Percentiles rank a stretch among this genome's conserved stretches.
Conservation (phyloP, 2,329 filamentous ascomycete genomes). For the Cucurbitaria berberidis region DNA sequence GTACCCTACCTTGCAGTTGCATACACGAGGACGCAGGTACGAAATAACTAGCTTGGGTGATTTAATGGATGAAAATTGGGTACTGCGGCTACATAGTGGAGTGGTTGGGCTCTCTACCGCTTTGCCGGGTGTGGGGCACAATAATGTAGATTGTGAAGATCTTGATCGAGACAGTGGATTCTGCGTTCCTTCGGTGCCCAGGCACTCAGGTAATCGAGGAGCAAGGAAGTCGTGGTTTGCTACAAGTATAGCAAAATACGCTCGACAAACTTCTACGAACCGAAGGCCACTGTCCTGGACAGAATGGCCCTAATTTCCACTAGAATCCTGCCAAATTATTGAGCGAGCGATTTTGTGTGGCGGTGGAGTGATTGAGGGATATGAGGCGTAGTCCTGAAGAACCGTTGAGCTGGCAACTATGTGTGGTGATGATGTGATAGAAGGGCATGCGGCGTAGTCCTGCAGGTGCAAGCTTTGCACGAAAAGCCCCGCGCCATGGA, state of each 20-base stretch:
- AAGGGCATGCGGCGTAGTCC: not conserved
- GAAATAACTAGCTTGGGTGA: not conserved
- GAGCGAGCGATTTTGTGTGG: not conserved
- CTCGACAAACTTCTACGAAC: not conserved
- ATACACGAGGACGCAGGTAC: constrained; percentile 7
- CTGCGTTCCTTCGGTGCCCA: not conserved
- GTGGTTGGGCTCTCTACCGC: not conserved
- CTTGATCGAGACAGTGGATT: not conserved
- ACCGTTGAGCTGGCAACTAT: no score
- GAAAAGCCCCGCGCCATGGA: not conserved
- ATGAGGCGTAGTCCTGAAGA: not conserved
- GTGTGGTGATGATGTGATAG: no score
- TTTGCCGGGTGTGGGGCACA: not conserved
- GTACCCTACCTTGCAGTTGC: constrained; percentile 5
- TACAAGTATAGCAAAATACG: not conserved
- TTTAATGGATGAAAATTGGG: not conserved
- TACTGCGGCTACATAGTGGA: not conserved
- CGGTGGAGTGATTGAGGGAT: not conserved
- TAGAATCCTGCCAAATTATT: not conserved
- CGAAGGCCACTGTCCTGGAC: not conserved
- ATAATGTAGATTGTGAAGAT: not conserved
- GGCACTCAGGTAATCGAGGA: not conserved
- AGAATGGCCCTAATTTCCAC: not conserved
- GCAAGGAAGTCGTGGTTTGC: not conserved
- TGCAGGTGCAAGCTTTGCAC: not conserved